A percentile compares a stretch with the other conserved stretches of the same genome.
Evolutionary conservation across 2,329 filamentous ascomycete genomes (phyloP).

Genomic region (Canariomyces notabilis): DNA sequence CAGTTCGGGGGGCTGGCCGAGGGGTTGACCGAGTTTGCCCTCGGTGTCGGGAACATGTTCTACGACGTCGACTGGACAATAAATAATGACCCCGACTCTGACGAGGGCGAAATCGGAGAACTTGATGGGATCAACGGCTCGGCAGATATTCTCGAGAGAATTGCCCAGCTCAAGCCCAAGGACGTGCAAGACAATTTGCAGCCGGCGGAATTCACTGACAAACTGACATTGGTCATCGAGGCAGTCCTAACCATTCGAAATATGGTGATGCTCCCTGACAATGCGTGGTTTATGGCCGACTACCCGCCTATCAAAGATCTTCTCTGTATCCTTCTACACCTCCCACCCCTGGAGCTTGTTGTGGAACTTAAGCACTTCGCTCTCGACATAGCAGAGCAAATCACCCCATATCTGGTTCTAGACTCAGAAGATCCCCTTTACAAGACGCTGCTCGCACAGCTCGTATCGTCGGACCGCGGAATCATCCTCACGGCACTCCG

Average conservation of each 20-base stretch:
- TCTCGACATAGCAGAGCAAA: constrained; percentile 84
- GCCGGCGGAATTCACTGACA: constrained; percentile 63
- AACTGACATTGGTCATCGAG: constrained; percentile 74
- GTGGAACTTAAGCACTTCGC: constrained; percentile 87
- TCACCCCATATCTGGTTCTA: constrained; percentile 75
- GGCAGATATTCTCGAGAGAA: constrained; percentile 65
- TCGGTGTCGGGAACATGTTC: constrained; percentile 73
- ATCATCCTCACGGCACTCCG: constrained; percentile 74
- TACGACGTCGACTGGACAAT: constrained; percentile 80
- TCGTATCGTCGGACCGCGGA: constrained; percentile 70
- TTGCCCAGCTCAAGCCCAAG: constrained; percentile 56
- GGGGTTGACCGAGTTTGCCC: constrained; percentile 76
- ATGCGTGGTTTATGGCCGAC: constrained; percentile 74
- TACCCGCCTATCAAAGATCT: constrained; percentile 74
- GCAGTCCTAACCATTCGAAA: constrained; percentile 85
- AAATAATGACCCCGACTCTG: constrained; percentile 54
- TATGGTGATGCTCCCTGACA: constrained; percentile 90
- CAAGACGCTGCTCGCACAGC: constrained; percentile 60
- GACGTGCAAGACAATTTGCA: constrained; percentile 65
- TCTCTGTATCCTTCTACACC: constrained; percentile 72
- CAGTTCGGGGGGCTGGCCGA: constrained; percentile 86
- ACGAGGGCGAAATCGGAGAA: constrained; percentile 48
- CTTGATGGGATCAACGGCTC: constrained; percentile 62
- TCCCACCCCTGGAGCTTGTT: constrained; percentile 66
- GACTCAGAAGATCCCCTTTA: constrained; percentile 74